These are phyloP conservation scores for Paxillus rubicundulus DNA, from an alignment of 768 basidiomycete species.

Conservation along the genomic window DNA sequence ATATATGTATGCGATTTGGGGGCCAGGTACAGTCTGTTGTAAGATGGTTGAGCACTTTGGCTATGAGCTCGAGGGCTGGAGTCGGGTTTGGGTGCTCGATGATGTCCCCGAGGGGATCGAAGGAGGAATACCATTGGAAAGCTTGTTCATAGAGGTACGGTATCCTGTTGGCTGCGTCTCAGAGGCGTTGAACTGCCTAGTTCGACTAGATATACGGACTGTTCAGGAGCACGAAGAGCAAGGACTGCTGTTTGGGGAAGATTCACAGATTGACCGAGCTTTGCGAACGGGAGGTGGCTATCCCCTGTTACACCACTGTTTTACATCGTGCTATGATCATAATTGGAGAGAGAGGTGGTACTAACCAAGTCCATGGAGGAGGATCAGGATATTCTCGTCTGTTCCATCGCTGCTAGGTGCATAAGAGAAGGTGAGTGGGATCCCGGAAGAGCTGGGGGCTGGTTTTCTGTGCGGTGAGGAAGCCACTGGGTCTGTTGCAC, in stretches of 20 bases:
- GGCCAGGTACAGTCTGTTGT: constrained; percentile 64
- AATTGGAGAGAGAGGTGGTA: constrained; percentile 1
- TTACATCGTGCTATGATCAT: neutral
- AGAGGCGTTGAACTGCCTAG: constrained; percentile 6
- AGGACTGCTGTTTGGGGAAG: constrained; percentile 90
- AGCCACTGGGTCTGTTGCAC: constrained; percentile 6
- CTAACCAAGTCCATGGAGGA: constrained; percentile 84
- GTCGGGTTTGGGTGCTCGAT: constrained; percentile 73
- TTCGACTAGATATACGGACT: constrained; percentile 42
- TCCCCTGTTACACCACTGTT: constrained; percentile 55
- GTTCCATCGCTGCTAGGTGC: constrained; percentile 75
- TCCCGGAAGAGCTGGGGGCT: constrained; percentile 41
- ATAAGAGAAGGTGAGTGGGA: constrained; percentile 65
- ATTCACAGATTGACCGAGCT: constrained; percentile 67
- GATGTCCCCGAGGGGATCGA: constrained; percentile 74
- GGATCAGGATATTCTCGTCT: constrained; percentile 80
- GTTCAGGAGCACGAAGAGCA: constrained; percentile 75
- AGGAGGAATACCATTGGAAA: constrained; percentile 85
- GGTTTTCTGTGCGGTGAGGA: constrained; percentile 43
- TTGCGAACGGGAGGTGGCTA: constrained; percentile 72
- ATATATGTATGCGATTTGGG: constrained; percentile 68
- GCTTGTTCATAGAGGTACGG: constrained; percentile 78
- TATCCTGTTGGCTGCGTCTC: constrained; percentile 44
- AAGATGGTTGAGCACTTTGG: constrained; percentile 54
- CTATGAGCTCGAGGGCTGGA: constrained; percentile 55